Evolutionary conservation across 208 protist species (phyloP).

Genomic region (Endotrypanum monterogeii): DNA sequence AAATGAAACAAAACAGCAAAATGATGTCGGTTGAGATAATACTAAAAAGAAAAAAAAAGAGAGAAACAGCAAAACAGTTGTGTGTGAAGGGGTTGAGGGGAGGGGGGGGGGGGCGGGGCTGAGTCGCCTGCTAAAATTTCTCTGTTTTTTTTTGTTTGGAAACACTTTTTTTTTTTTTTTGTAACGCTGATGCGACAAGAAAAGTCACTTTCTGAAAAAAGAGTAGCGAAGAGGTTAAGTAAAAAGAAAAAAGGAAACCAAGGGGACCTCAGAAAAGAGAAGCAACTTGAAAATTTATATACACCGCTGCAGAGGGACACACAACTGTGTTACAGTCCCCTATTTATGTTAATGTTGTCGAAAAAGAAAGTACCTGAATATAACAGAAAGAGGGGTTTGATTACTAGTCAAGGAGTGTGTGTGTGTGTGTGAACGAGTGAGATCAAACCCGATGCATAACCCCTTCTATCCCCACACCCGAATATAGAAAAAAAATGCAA

Average conservation of each 20-base stretch:
- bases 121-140: background rate
- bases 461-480: too few species aligned
- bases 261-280: background rate
- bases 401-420: too few species aligned
- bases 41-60: background rate
- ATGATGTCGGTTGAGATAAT: too few species aligned
- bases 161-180: too few species aligned
- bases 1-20: background rate
- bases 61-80: conserved; percentile 8
- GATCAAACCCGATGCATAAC: too few species aligned
- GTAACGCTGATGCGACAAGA: background rate
- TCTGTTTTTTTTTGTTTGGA: background rate
- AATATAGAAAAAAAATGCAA: background rate
- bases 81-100: background rate
- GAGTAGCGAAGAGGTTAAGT: background rate
- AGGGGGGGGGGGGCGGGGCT: background rate
- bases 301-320: background rate
- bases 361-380: too few species aligned
- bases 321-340: background rate
- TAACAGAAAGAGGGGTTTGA: background rate
- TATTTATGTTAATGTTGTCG: too few species aligned
- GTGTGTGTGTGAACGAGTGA: too few species aligned
- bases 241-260: background rate
- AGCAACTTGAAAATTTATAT: background rate
- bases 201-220: too few species aligned